These are phyloP conservation scores for Litsea cubeba DNA, from an alignment of 164 flowering plant genomes.

Conservation along the genomic window DNA sequence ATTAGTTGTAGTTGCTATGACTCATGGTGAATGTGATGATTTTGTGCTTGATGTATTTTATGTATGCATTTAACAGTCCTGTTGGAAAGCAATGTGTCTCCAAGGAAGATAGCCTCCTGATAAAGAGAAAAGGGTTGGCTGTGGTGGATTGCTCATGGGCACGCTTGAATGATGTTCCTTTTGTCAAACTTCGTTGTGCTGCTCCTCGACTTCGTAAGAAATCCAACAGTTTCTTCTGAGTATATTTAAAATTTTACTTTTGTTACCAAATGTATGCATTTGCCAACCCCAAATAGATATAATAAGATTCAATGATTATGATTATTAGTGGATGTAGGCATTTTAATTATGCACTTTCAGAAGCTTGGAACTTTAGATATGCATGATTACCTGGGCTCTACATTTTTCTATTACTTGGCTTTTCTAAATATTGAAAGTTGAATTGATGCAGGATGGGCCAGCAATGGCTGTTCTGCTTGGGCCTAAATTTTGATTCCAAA, in stretches of 20 bases:
- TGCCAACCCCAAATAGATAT: background rate
- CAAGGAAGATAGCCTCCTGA: conserved; percentile 64
- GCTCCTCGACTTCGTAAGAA: conserved; percentile 91
- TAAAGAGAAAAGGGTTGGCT: conserved; percentile 80
- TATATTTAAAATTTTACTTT: background rate
- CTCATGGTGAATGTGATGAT: background rate
- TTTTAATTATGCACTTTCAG: no score
- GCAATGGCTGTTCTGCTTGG: no score
- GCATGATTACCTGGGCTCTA: no score
- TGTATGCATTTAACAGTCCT: conserved; percentile 50
- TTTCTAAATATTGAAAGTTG: no score
- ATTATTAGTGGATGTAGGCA: background rate
- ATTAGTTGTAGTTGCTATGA: background rate
- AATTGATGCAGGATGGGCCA: no score
- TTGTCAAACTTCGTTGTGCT: conserved; percentile 80
- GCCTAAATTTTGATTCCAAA: no score
- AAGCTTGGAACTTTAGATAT: no score
- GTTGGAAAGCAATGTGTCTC: conserved; percentile 87
- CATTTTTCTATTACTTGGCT: no score
- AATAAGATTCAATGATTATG: background rate
- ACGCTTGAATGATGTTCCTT: conserved; percentile 90
- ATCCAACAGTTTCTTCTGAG: background rate
- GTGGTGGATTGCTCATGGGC: conserved; percentile 99
- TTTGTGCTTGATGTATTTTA: background rate
- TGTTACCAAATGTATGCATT: background rate